A percentile compares a stretch with the other conserved stretches of the same genome.
phyloP scores from a whole-genome alignment of 2,329 filamentous ascomycete species.

The Trichothecium roseum region DNA sequence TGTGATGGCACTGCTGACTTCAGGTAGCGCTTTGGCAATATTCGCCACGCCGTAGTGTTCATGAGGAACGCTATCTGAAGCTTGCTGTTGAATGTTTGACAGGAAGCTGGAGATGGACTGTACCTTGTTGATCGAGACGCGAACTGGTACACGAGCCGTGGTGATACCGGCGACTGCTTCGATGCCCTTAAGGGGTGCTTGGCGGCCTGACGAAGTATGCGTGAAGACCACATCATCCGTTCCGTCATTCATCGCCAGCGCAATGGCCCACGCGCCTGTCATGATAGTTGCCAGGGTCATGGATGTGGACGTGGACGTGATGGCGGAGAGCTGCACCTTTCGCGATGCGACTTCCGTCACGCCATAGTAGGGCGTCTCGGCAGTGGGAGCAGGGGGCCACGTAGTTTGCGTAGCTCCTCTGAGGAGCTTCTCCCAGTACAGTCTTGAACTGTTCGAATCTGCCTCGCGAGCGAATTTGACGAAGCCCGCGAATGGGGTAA shows the following conservation, averaged over 20 bases:
- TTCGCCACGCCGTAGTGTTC: slow-evolving; percentile 13
- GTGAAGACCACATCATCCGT: neutral
- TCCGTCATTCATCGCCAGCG: neutral
- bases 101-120: slow-evolving; percentile 8
- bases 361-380: slow-evolving; percentile 4
- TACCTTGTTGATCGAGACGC: slow-evolving; percentile 3
- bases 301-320: neutral
- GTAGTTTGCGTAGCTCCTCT: neutral
- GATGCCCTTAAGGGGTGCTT: neutral
- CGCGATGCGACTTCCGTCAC: neutral
- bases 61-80: slow-evolving; percentile 8
- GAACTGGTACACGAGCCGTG: slow-evolving; percentile 8
- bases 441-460: neutral
- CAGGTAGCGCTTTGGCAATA: slow-evolving; percentile 7
- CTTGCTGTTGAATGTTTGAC: slow-evolving; percentile 6
- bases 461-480: neutral
- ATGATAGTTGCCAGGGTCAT: neutral
- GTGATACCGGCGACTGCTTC: slow-evolving; percentile 5
- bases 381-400: neutral
- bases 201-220: slow-evolving; percentile 1
- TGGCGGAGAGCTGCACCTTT: neutral
- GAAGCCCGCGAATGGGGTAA: neutral
- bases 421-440: neutral
- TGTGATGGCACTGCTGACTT: slow-evolving; percentile 1
- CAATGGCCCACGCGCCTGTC: slow-evolving; percentile 4